These are phyloP conservation scores for Rhododendron mucronatum DNA, from an alignment of 148 eudicot genomes.

Conservation along the genomic window DNA sequence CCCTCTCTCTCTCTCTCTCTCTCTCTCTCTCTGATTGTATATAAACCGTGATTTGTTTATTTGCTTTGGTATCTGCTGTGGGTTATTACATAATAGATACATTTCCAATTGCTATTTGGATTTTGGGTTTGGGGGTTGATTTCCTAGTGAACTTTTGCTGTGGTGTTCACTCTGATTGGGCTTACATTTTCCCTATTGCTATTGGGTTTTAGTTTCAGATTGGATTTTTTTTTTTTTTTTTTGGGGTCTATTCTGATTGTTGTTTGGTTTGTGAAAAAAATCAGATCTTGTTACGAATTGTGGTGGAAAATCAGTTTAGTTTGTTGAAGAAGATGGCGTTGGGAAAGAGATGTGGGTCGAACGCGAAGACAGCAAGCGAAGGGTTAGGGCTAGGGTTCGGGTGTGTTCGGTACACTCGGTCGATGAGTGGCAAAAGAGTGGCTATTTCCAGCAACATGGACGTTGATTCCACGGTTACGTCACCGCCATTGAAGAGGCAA, in stretches of 20 bases:
- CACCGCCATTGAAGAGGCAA: slow-evolving; percentile 33
- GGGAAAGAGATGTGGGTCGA: slow-evolving; percentile 33
- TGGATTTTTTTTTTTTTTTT: background rate
- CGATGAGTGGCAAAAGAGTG: slow-evolving; percentile 65
- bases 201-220: background rate
- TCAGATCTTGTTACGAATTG: slow-evolving; percentile 13
- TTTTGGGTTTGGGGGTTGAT: background rate
- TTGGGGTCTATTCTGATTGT: background rate
- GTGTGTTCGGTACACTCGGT: slow-evolving; percentile 14
- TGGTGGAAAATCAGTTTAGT: background rate
- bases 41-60: background rate
- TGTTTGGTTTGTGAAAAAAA: slow-evolving; percentile 11
- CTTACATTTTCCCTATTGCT: background rate
- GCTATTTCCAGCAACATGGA: slow-evolving; percentile 26
- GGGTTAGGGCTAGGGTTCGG: slow-evolving; percentile 32
- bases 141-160: background rate
- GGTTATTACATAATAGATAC: background rate
- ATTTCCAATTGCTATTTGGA: background rate
- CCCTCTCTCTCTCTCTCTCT: background rate
- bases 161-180: background rate
- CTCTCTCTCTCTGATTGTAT: background rate
- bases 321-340: slow-evolving; percentile 33
- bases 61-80: background rate
- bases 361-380: slow-evolving; percentile 2
- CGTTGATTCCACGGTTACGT: slow-evolving; percentile 22